Evolutionary conservation across 768 basidiomycete genomes (phyloP), one percentile per base, ranked within the genome.

Genomic region (Mycena alexandri): DNA sequence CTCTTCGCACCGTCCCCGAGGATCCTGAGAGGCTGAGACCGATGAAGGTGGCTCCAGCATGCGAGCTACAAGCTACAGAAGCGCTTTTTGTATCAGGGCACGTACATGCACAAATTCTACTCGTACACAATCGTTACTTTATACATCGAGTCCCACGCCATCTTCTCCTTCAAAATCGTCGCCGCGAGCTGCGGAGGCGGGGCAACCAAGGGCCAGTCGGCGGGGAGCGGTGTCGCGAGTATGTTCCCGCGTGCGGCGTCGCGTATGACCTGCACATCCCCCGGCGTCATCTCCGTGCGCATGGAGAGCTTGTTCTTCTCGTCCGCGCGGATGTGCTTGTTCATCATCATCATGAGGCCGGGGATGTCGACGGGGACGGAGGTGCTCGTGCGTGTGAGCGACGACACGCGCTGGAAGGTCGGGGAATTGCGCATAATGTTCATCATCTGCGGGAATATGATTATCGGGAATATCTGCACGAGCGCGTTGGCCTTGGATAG

Each of bases 131-230:
- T 19, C 21, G 61, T 54, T 34, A 53, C 8, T 36, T 44, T 12
- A 21, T 63, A 63, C 22, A 50, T 63, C 53, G 53, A 12, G 19
- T 63, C 62, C 62, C 62, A 48, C 29, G 43, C 62, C 22, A 63
- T 56, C 62, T 63, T 63, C 46, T 63, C 62, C 62, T 56, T 63
- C 62, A 63, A 63, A 56, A 63, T 63, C 22, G 62, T 63, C 36
- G 62, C 62, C 21, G 62, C 54, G 34, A 63, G 54, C 44, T 56
- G 53, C 54, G 62, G 62, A 38, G 53, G 54, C 53, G 62, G 62
- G 44, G 62, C 62, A 25, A 63, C 36, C 46, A 56, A 25, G 36
- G 53, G 53, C 62, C 62, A 63, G 41, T 63, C 54, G 36, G 54
- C 53, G 25, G 53, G 24, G 43, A 29, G 29, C 29, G 53, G 46